These are phyloP conservation scores for Salix dunnii DNA, from an alignment of 345 rosid species.

Conservation along the genomic window DNA sequence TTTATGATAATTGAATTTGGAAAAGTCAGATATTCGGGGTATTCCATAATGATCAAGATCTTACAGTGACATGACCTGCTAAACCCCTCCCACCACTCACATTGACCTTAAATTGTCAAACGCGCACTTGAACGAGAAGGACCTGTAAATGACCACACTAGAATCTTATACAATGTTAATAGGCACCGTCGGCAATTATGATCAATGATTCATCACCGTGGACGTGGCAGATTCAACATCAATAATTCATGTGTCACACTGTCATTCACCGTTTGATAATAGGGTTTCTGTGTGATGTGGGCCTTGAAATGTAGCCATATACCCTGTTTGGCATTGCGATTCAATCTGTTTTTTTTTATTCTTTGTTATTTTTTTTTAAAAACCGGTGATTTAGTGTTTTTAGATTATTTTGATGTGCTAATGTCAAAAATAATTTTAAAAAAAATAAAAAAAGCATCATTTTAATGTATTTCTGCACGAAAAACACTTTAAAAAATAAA, in stretches of 20 bases:
- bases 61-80: slow-evolving; percentile 2
- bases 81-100: slow-evolving; percentile 7
- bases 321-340: no score
- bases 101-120: slow-evolving; percentile 2
- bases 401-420: no score
- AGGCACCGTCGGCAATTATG: neutral
- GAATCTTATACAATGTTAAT: neutral
- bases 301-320: neutral
- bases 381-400: no score
- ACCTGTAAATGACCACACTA: neutral
- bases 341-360: no score
- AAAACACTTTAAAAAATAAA: no score
- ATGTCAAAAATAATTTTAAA: no score
- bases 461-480: no score
- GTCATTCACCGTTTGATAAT: neutral
- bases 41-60: neutral
- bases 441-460: no score
- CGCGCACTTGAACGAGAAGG: neutral
- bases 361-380: no score
- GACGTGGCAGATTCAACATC: neutral
- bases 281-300: neutral
- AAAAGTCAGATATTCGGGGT: neutral
- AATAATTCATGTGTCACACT: neutral
- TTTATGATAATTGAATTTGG: neutral
- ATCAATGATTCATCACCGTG: neutral